Conservation (phyloP, 371 early-diverging fungal species). For the Syncephalastrum contaminatum region DNA sequence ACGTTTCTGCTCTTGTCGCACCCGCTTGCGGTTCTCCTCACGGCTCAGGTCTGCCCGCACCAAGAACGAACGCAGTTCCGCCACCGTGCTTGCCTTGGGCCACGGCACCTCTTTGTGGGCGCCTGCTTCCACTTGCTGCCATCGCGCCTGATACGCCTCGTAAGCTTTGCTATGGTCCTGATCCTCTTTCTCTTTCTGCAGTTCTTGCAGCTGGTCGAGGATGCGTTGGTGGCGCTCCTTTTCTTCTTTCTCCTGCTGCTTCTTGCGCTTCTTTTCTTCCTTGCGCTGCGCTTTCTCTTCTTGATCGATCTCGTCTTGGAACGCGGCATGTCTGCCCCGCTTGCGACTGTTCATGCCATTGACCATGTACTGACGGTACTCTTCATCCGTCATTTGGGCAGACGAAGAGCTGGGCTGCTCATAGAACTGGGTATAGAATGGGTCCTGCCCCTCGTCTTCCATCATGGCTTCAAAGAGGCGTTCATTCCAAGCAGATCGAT, state of each 20-base stretch:
- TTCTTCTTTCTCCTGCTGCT: slow-evolving; percentile 18
- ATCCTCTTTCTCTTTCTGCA: slow-evolving; percentile 11
- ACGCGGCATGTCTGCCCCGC: slow-evolving; percentile 11
- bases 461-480: slow-evolving; percentile 48
- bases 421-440: slow-evolving; percentile 28
- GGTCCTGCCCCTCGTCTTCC: slow-evolving; percentile 45
- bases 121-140: slow-evolving; percentile 24
- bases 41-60: slow-evolving; percentile 4
- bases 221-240: slow-evolving; percentile 16
- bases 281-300: slow-evolving; percentile 20
- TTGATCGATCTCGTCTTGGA: slow-evolving; percentile 16
- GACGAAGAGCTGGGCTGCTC: slow-evolving; percentile 9
- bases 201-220: slow-evolving; percentile 10
- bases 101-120: slow-evolving; percentile 38
- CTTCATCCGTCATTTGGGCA: slow-evolving; percentile 40
- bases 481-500: slow-evolving; percentile 29
- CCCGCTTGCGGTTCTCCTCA: slow-evolving; percentile 22
- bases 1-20: slow-evolving; percentile 43
- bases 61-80: slow-evolving; percentile 22
- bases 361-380: slow-evolving; percentile 41
- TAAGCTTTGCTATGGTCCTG: slow-evolving; percentile 14
- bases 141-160: slow-evolving; percentile 11
- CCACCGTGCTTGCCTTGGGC: slow-evolving; percentile 19
- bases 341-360: slow-evolving; percentile 30
- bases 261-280: slow-evolving; percentile 12